Evolutionary conservation across 2,329 filamentous ascomycete species (phyloP).

Genomic region (Cladophialophora yegresii): DNA sequence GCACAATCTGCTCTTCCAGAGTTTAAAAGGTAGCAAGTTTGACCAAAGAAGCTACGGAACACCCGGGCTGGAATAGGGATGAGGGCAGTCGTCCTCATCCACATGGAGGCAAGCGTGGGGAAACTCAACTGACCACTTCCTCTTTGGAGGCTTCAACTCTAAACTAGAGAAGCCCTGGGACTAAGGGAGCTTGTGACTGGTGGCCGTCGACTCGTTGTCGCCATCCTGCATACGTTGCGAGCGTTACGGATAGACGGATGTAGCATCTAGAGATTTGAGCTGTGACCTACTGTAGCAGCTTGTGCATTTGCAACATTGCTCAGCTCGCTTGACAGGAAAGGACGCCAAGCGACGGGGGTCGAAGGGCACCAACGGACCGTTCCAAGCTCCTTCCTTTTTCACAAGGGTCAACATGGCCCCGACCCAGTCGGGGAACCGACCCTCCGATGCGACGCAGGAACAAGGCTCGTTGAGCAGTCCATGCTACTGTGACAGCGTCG

Average conservation of each 20-base stretch:
- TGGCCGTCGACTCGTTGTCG: background rate
- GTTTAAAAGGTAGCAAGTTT: background rate
- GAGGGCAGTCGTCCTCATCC: background rate
- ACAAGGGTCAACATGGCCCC: background rate
- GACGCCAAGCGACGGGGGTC: background rate
- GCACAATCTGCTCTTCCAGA: background rate
- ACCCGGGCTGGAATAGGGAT: constrained; percentile 9
- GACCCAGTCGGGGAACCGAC: background rate
- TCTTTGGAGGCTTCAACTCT: background rate
- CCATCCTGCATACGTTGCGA: background rate
- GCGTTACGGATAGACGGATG: background rate
- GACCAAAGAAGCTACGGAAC: background rate
- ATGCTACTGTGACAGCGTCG: too few relatives aligned
- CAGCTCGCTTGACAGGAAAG: background rate
- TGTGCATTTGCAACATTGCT: background rate
- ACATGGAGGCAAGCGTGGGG: constrained; percentile 10
- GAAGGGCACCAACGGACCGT: background rate
- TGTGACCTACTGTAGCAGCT: background rate
- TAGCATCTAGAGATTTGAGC: background rate
- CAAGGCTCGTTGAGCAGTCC: background rate
- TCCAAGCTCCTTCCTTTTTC: background rate
- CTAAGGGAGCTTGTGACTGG: background rate
- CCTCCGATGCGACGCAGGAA: constrained; percentile 9
- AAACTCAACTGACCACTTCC: background rate
- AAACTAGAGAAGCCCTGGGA: background rate